phyloP scores from a whole-genome alignment of 2,329 filamentous ascomycete species.

The Penicillium janthinellum region DNA sequence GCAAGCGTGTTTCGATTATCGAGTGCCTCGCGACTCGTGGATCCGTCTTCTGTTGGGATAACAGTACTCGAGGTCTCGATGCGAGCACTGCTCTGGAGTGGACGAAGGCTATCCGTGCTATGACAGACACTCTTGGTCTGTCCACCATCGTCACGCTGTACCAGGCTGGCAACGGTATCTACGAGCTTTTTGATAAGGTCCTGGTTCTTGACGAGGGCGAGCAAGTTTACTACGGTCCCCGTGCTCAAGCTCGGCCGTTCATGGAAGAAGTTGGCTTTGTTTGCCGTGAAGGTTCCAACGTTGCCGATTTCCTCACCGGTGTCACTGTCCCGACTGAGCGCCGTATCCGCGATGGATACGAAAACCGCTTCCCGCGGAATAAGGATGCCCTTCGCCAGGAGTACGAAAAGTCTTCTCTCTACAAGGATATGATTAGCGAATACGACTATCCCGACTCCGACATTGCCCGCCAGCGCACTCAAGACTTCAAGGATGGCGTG shows the following conservation, averaged over 20 bases:
- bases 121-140: slow-evolving; percentile 65
- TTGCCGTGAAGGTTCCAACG: slow-evolving; percentile 63
- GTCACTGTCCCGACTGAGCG: slow-evolving; percentile 60
- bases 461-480: slow-evolving; percentile 52
- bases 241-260: slow-evolving; percentile 61
- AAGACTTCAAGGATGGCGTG: slow-evolving; percentile 58
- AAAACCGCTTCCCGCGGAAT: slow-evolving; percentile 49
- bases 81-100: slow-evolving; percentile 66
- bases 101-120: slow-evolving; percentile 61
- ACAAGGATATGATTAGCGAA: slow-evolving; percentile 55
- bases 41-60: slow-evolving; percentile 67
- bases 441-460: slow-evolving; percentile 59
- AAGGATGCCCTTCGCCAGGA: slow-evolving; percentile 47
- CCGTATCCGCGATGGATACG: slow-evolving; percentile 46
- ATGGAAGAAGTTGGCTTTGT: slow-evolving; percentile 67
- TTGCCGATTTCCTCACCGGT: slow-evolving; percentile 67
- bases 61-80: slow-evolving; percentile 66
- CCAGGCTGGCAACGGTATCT: slow-evolving; percentile 71
- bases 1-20: slow-evolving; percentile 69
- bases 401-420: slow-evolving; percentile 58
- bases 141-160: slow-evolving; percentile 67
- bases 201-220: slow-evolving; percentile 68
- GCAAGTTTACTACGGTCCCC: slow-evolving; percentile 66
- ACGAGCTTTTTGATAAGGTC: slow-evolving; percentile 70
- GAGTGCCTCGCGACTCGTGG: slow-evolving; percentile 63